Percentiles rank a stretch among this genome's conserved stretches.
These are phyloP conservation scores for Xanthoceras sorbifolium DNA, from an alignment of 345 rosid genomes.

Conservation along the genomic window DNA sequence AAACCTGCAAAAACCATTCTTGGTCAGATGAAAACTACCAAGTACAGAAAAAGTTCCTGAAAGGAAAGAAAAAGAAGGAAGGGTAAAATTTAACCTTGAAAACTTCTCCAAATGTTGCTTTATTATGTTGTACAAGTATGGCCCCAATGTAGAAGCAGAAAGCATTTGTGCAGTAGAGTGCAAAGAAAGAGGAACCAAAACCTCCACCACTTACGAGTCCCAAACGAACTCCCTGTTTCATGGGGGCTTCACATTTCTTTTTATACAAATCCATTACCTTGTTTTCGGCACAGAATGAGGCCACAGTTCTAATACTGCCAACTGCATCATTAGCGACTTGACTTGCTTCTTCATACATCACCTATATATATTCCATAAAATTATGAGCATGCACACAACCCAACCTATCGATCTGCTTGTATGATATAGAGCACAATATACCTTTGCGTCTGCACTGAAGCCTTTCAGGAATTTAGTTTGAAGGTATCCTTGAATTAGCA, in stretches of 20 bases:
- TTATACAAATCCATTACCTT: slow-evolving; percentile 60
- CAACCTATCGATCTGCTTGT: neutral
- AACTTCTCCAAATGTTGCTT: slow-evolving; percentile 68
- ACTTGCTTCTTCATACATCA: slow-evolving; percentile 75
- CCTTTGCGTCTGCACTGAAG: slow-evolving; percentile 61
- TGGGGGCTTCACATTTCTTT: slow-evolving; percentile 54
- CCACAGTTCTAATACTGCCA: slow-evolving; percentile 64
- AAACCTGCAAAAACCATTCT: slow-evolving; percentile 33
- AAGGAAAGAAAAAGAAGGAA: neutral
- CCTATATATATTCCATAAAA: slow-evolving; percentile 23
- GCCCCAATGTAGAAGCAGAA: slow-evolving; percentile 63
- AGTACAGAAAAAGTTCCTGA: neutral
- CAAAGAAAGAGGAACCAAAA: slow-evolving; percentile 54
- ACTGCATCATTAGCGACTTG: slow-evolving; percentile 74
- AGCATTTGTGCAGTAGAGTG: slow-evolving; percentile 49
- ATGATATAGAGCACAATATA: too few species aligned
- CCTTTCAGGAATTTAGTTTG: slow-evolving; percentile 51
- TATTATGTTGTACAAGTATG: slow-evolving; percentile 48
- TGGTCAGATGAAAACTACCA: neutral
- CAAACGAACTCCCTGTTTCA: slow-evolving; percentile 43
- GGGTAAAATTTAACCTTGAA: slow-evolving; percentile 52
- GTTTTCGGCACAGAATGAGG: slow-evolving; percentile 66
- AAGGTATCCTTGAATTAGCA: slow-evolving; percentile 42
- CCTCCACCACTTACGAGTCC: slow-evolving; percentile 62
- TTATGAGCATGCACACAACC: neutral